phyloP scores from a whole-genome alignment of 176 grass and related monocot genomes.

The Dactylis glomerata region DNA sequence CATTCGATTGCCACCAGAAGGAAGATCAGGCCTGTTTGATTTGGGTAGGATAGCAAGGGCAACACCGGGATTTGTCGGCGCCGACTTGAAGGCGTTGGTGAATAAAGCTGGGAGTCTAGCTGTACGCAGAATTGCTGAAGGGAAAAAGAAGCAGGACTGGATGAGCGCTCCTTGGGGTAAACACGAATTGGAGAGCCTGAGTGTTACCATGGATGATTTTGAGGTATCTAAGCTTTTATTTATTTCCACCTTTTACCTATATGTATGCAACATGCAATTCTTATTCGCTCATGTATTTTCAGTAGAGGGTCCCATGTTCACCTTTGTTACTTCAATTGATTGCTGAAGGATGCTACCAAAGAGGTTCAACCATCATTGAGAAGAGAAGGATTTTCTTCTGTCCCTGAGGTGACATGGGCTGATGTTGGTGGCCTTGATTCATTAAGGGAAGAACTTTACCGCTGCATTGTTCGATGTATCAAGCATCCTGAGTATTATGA shows the following conservation, averaged over 20 bases:
- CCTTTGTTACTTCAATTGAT: not conserved
- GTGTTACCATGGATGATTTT: not conserved
- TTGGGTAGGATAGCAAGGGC: not conserved
- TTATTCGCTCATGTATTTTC: no score
- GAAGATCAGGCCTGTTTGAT: not conserved
- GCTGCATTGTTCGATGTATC: constrained; percentile 71
- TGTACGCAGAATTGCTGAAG: not conserved
- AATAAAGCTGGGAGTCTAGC: not conserved
- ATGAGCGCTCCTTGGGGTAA: no score
- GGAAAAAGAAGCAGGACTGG: no score
- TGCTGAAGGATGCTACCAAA: constrained; percentile 67
- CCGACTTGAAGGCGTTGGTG: not conserved
- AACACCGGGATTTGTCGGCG: not conserved
- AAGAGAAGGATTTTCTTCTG: constrained; percentile 95
- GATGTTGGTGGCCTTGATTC: constrained; percentile 85
- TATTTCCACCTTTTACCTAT: not conserved
- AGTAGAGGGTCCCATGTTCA: no score
- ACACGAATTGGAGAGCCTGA: not conserved
- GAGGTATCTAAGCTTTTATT: not conserved
- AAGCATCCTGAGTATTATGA: constrained; percentile 79
- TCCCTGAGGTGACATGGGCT: constrained; percentile 88
- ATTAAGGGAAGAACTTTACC: constrained; percentile 63
- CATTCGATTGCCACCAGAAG: not conserved
- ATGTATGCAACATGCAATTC: not conserved
- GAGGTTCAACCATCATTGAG: constrained; percentile 87